These are phyloP conservation scores for Dentipellis fragilis DNA, from an alignment of 768 basidiomycete species.

Conservation along the genomic window DNA sequence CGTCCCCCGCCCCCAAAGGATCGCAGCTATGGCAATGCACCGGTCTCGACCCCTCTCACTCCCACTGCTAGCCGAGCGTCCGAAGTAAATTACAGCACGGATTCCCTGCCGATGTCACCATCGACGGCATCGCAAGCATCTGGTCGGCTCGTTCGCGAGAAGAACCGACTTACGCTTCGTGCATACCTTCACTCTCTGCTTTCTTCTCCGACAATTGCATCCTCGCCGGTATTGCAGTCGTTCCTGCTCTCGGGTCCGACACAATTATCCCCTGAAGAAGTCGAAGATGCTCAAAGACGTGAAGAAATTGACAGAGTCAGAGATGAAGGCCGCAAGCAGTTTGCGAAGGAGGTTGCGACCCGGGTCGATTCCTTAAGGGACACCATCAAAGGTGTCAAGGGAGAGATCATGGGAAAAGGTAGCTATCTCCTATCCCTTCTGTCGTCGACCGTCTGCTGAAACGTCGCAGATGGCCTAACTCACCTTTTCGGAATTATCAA, in stretches of 20 bases:
- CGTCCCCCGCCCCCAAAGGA: slow-evolving; percentile 86
- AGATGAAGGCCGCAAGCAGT: slow-evolving; percentile 80
- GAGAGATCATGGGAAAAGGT: slow-evolving; percentile 88
- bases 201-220: slow-evolving; percentile 58
- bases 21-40: slow-evolving; percentile 51
- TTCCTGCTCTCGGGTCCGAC: slow-evolving; percentile 80
- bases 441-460: slow-evolving; percentile 1
- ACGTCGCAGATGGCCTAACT: slow-evolving; percentile 67
- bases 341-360: slow-evolving; percentile 77
- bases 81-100: slow-evolving; percentile 12
- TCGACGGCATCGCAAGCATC: slow-evolving; percentile 6
- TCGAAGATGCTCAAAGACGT: slow-evolving; percentile 64
- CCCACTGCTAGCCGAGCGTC: neutral
- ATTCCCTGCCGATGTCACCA: slow-evolving; percentile 16
- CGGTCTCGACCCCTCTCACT: slow-evolving; percentile 25
- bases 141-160: slow-evolving; percentile 69
- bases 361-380: slow-evolving; percentile 81
- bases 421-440: neutral
- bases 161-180: slow-evolving; percentile 89
- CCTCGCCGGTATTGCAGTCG: slow-evolving; percentile 75
- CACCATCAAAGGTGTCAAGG: slow-evolving; percentile 80
- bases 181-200: slow-evolving; percentile 84
- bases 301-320: slow-evolving; percentile 85
- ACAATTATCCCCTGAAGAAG: slow-evolving; percentile 55
- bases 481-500: slow-evolving; percentile 86